phyloP scores from a whole-genome alignment of 306 rosid species.

The Prunus mongolica region DNA sequence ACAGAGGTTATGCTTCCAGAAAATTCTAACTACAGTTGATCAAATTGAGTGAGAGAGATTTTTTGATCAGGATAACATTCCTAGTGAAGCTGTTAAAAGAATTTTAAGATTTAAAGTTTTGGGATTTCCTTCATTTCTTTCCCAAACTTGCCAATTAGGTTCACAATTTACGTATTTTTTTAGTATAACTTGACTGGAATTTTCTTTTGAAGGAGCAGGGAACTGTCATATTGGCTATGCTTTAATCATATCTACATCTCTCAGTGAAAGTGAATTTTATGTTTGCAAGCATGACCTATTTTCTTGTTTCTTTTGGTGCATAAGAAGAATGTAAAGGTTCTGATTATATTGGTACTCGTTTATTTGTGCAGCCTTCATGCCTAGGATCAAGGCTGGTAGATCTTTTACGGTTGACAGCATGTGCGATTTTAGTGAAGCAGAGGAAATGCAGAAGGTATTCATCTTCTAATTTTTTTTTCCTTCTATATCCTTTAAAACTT shows the following conservation, averaged over 20 bases:
- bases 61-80: too few species aligned
- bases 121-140: neutral
- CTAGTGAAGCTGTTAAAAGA: neutral
- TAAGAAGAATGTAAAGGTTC: neutral
- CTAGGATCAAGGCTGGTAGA: constrained; percentile 79
- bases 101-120: neutral
- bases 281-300: neutral
- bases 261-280: neutral
- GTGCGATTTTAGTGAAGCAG: constrained; percentile 78
- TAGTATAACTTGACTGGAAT: neutral
- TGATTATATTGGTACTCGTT: constrained; percentile 13
- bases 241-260: neutral
- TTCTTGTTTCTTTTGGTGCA: neutral
- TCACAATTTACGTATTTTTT: neutral
- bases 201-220: neutral
- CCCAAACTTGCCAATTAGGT: neutral
- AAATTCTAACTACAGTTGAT: neutral
- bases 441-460: constrained; percentile 56
- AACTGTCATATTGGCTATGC: neutral
- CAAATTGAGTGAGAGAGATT: neutral
- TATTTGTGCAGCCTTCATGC: constrained; percentile 75
- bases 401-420: constrained; percentile 63
- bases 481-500: neutral
- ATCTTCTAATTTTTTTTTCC: neutral
- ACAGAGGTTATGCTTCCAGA: too few species aligned